A percentile compares a stretch with the other conserved stretches of the same genome.
Conservation (phyloP, 1,139 yeast species). For the Magnusiomyces sp. region DNA sequence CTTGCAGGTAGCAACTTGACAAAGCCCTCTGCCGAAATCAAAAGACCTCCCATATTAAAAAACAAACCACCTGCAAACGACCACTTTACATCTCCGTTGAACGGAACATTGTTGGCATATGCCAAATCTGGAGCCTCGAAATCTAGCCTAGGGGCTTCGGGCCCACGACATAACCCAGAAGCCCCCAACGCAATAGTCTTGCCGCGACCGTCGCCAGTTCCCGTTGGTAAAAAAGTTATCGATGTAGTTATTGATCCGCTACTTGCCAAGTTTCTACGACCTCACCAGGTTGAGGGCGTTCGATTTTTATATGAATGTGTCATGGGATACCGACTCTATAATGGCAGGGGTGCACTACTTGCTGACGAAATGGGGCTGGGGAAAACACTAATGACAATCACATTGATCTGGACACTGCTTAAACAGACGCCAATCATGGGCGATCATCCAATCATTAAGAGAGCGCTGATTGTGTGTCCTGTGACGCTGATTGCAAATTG, state of each 20-base stretch:
- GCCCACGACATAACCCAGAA: constrained; percentile 37
- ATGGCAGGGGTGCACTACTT: constrained; percentile 68
- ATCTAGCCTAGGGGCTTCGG: constrained; percentile 9
- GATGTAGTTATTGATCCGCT: constrained; percentile 69
- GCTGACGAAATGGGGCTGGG: constrained; percentile 99
- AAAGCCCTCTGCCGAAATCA: not conserved
- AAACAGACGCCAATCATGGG: constrained; percentile 56
- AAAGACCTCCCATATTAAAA: not conserved
- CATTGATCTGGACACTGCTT: constrained; percentile 75
- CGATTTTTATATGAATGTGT: constrained; percentile 72
- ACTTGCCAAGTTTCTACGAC: constrained; percentile 49
- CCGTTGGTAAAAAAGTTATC: constrained; percentile 21
- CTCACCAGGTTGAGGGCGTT: constrained; percentile 84
- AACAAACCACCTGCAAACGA: not conserved
- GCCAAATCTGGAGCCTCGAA: constrained; percentile 8
- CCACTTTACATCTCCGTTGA: not conserved
- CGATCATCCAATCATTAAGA: constrained; percentile 38
- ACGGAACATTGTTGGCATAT: not conserved
- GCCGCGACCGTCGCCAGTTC: constrained; percentile 28
- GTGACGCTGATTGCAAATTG: constrained; percentile 84
- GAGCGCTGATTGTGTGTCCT: constrained; percentile 80
- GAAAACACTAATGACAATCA: constrained; percentile 78
- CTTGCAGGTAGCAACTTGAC: not conserved
- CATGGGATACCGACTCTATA: constrained; percentile 49
- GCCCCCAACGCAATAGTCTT: constrained; percentile 39